These are phyloP conservation scores for Euphorbia tirucalli DNA, from an alignment of 345 rosid species.

Conservation along the genomic window DNA sequence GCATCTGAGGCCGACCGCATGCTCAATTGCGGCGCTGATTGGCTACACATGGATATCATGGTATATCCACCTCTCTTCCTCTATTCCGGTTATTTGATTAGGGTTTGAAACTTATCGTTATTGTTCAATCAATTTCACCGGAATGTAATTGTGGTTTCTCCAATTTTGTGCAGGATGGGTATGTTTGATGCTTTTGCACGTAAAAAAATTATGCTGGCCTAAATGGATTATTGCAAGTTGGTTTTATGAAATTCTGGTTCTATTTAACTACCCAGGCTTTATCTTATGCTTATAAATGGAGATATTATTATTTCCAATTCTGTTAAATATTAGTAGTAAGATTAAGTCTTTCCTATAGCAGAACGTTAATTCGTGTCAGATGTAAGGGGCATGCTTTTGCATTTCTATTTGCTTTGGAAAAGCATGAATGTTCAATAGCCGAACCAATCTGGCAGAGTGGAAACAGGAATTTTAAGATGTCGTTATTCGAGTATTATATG, in stretches of 20 bases:
- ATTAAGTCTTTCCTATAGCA: not conserved
- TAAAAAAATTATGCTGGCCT: too few species aligned
- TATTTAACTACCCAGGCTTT: not conserved
- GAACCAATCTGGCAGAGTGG: not conserved
- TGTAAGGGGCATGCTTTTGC: too few species aligned
- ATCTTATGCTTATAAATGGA: not conserved
- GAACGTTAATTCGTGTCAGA: not conserved
- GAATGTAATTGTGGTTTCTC: not conserved
- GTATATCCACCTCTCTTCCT: constrained; percentile 29
- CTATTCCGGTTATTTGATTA: not conserved
- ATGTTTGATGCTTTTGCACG: constrained; percentile 38
- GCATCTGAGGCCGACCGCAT: constrained; percentile 88
- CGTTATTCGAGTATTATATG: not conserved
- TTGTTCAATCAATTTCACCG: not conserved
- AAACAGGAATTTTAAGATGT: not conserved
- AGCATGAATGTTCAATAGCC: not conserved
- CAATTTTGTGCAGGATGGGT: constrained; percentile 88
- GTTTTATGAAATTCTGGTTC: constrained; percentile 19
- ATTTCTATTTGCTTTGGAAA: not conserved
- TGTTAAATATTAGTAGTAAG: not conserved
- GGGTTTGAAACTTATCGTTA: not conserved
- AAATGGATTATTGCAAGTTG: too few species aligned
- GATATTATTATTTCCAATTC: not conserved
- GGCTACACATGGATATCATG: constrained; percentile 99
- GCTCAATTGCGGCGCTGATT: constrained; percentile 77